Evolutionary conservation across 306 rosid species (phyloP), one percentile per base, ranked within the genome.

Genomic region (Luffa aegyptiaca): DNA sequence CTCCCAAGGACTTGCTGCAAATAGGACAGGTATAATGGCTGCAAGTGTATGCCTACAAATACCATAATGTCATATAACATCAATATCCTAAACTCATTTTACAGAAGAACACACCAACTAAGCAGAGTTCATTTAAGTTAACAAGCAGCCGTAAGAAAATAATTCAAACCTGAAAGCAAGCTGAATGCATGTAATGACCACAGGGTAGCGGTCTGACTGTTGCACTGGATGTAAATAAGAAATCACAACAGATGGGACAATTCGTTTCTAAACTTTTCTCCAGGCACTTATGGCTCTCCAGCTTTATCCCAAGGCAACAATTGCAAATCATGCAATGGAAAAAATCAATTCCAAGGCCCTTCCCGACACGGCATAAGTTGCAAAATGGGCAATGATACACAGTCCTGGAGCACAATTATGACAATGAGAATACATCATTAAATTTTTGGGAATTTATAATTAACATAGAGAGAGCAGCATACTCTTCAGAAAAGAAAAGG

Each of bases 171-270:
- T 96, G 99, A 87, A 96, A 96, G 88, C 99, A 96, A 84, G 98
- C 96, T 45, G 99, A 96, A 88, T 96, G 99, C 99, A 96, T 96
- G 87, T 93, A 96, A 86, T 96, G 99, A 66, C 99, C 99, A 85
- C 99, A 96, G 12, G 98, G 96, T 80, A 93, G 91, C 75, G 91
- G 93, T 83, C 99, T 89, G 82, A 96, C 97, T 6, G 98, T 88
- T 62, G 96, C 96, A 87, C 98, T 96, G 77, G 99, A 96, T 78
- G 99, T 96, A 83, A 96, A 96, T 12, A 96, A 82, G 85, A 90
- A 92, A 36, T 96, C 99, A 21, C 98, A 93, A 88, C 99, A 96
- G 81, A 96, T 96, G 78, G 99, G 99, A 86, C 99, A 96, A 81
- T 96, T 96, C 81, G 91, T 96, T 87, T 96, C 99, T 80, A 96